Evolutionary conservation across 345 rosid species (phyloP).

Genomic region (Populus pruinosa): DNA sequence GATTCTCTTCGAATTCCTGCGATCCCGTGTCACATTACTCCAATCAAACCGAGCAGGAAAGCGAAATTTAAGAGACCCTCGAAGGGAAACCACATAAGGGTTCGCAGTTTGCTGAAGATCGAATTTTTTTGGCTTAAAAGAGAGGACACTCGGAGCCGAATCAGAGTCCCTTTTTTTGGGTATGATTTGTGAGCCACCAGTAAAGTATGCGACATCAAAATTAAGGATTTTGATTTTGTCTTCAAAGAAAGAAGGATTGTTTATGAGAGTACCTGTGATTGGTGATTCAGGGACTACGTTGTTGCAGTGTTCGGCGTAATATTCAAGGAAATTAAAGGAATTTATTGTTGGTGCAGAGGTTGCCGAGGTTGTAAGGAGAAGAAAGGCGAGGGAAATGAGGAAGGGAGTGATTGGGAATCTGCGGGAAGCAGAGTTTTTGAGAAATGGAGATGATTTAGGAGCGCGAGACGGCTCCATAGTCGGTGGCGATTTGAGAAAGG

Average conservation of each 20-base stretch:
- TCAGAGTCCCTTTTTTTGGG: neutral
- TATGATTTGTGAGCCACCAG: constrained; percentile 49
- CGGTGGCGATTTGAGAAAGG: neutral
- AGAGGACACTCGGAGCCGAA: constrained; percentile 4
- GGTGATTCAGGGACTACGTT: constrained; percentile 44
- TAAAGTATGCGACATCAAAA: constrained; percentile 40
- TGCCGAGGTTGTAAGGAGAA: constrained; percentile 14
- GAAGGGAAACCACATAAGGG: constrained; percentile 18
- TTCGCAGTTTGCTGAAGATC: constrained; percentile 23
- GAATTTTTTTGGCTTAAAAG: constrained; percentile 25
- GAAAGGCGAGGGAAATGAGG: constrained; percentile 14
- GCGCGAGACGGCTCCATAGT: too few species aligned
- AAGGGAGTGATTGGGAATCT: neutral
- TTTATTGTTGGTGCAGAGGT: constrained; percentile 2
- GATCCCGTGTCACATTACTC: neutral
- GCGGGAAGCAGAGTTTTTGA: constrained; percentile 18
- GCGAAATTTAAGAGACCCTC: constrained; percentile 20
- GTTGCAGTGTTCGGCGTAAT: constrained; percentile 53
- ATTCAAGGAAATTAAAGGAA: constrained; percentile 3
- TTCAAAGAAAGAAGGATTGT: constrained; percentile 11
- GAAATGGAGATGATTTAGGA: neutral
- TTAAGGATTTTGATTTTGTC: constrained; percentile 20
- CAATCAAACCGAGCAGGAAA: constrained; percentile 5
- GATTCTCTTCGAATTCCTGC: constrained; percentile 33
- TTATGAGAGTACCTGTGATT: constrained; percentile 12